Evolutionary conservation across 2,329 filamentous ascomycete genomes (phyloP).

Genomic region (Ophiostoma sp.): DNA sequence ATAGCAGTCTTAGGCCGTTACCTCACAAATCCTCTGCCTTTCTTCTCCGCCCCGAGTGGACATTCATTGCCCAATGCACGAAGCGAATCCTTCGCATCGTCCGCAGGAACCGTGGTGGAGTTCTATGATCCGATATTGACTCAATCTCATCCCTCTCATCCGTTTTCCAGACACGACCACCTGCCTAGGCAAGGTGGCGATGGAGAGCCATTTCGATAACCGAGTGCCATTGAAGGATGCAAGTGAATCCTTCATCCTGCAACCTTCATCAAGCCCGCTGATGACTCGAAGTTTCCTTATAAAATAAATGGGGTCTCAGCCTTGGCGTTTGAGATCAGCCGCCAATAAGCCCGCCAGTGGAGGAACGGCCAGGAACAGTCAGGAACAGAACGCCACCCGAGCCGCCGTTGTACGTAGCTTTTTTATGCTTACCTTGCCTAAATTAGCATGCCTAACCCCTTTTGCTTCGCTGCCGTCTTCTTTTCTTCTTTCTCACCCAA

Average conservation of each 20-base stretch:
- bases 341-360: neutral
- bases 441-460: neutral
- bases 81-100: neutral
- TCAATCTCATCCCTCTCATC: neutral
- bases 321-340: slow-evolving; percentile 4
- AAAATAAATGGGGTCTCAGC: neutral
- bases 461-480: neutral
- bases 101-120: neutral
- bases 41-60: neutral
- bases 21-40: neutral
- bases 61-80: neutral
- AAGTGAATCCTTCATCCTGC: neutral
- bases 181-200: neutral
- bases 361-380: neutral
- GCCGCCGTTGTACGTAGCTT: neutral
- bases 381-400: slow-evolving; percentile 4
- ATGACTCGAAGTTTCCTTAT: neutral
- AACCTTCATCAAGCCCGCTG: neutral
- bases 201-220: neutral
- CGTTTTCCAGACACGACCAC: neutral
- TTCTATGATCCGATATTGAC: neutral
- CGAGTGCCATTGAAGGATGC: neutral
- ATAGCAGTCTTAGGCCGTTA: neutral
- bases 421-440: neutral
- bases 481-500: neutral